Evolutionary conservation across 257 asterid species (phyloP).

Genomic region (Nemophila menziesii): DNA sequence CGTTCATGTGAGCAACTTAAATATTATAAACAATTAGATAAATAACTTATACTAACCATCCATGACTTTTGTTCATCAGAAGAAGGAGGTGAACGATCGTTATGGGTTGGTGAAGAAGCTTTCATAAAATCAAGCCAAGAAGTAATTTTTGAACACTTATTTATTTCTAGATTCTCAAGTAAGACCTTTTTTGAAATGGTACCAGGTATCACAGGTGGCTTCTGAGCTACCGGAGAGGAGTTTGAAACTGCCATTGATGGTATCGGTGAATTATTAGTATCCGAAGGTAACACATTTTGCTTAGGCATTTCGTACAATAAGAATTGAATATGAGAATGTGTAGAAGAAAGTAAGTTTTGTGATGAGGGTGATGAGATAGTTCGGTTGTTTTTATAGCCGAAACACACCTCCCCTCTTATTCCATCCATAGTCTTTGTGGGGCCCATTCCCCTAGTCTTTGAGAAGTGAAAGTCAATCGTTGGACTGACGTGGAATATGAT

Average conservation of each 20-base stretch:
- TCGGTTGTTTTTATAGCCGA: too few relatives aligned
- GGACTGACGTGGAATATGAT: too few relatives aligned
- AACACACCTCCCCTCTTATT: too few relatives aligned
- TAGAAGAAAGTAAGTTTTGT: too few relatives aligned
- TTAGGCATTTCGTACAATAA: slow-evolving; percentile 22
- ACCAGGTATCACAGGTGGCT: slow-evolving; percentile 72
- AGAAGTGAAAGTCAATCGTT: too few relatives aligned
- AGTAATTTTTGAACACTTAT: slow-evolving; percentile 34
- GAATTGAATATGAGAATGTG: neutral
- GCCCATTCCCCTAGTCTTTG: too few relatives aligned
- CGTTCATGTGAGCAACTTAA: neutral
- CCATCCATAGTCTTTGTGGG: too few relatives aligned
- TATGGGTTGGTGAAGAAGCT: slow-evolving; percentile 79
- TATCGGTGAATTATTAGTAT: slow-evolving; percentile 29
- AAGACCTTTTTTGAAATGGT: slow-evolving; percentile 50
- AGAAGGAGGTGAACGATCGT: slow-evolving; percentile 27
- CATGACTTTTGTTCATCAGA: slow-evolving; percentile 43
- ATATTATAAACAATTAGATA: neutral
- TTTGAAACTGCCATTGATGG: slow-evolving; percentile 42
- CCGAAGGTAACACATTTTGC: slow-evolving; percentile 67
- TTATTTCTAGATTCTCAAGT: slow-evolving; percentile 49
- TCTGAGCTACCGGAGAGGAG: slow-evolving; percentile 38
- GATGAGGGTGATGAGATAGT: too few relatives aligned
- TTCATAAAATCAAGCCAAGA: slow-evolving; percentile 81
- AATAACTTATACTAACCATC: slow-evolving; percentile 31